Evolutionary conservation across 2,329 filamentous ascomycete species (phyloP).

Genomic region (Tetracladium maxilliforme): DNA sequence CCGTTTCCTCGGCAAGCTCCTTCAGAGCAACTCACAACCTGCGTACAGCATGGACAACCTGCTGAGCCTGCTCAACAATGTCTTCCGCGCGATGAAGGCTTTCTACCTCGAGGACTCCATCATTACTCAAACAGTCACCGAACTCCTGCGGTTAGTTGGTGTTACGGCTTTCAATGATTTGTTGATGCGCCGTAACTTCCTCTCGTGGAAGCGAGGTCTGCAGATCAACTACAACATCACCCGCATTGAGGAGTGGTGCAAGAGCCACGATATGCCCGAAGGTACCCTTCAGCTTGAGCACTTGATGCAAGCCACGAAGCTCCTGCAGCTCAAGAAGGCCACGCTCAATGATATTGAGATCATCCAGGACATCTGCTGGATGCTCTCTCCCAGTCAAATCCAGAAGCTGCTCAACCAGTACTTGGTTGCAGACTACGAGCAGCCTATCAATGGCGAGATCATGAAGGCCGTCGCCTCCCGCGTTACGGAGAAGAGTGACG

Average conservation of each 20-base stretch:
- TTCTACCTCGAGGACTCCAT: constrained; percentile 96
- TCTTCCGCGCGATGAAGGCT: constrained; percentile 97
- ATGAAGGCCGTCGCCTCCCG: constrained; percentile 98
- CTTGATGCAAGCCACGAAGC: constrained; percentile 98
- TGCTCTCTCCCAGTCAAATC: constrained; percentile 97
- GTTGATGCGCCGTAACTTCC: constrained; percentile 93
- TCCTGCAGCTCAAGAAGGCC: constrained; percentile 96
- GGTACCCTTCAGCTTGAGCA: constrained; percentile 95
- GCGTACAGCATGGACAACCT: constrained; percentile 99
- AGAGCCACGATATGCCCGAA: constrained; percentile 99
- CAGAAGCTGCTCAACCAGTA: constrained; percentile 99
- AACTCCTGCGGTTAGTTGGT: constrained; percentile 82
- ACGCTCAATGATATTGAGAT: constrained; percentile 99
- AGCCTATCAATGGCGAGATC: constrained; percentile 98
- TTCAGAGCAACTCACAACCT: constrained; percentile 77
- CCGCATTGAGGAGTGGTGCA: constrained; percentile 98
- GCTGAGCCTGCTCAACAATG: constrained; percentile 86
- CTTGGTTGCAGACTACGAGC: constrained; percentile 95
- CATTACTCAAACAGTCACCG: constrained; percentile 88
- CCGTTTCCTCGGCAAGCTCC: constrained; percentile 91
- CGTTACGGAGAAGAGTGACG: constrained; percentile 96
- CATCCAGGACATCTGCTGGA: constrained; percentile 99
- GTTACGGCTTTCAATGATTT: constrained; percentile 98
- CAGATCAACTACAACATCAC: constrained; percentile 99
- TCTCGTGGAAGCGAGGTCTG: constrained; percentile 96